Percentiles rank a stretch among this genome's conserved stretches.
Evolutionary conservation across 2,329 filamentous ascomycete genomes (phyloP).

Genomic region (Fusarium sulawesiense): DNA sequence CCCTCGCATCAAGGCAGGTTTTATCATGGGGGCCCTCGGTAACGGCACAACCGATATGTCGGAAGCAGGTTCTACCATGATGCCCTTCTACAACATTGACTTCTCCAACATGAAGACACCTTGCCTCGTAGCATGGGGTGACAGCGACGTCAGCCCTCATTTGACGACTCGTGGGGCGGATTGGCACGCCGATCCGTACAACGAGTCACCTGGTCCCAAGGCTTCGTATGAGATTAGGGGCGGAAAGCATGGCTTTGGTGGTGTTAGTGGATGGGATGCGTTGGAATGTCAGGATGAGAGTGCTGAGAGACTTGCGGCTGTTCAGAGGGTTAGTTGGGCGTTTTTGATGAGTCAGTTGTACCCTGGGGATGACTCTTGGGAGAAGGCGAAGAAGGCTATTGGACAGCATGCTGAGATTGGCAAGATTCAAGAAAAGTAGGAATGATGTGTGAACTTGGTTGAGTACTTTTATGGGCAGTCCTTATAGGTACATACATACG

Average conservation of each 20-base stretch:
- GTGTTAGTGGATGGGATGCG: slow-evolving; percentile 45
- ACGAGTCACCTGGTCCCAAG: slow-evolving; percentile 31
- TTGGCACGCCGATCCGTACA: slow-evolving; percentile 45
- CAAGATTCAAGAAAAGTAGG: slow-evolving; percentile 34
- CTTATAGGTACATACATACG: no score
- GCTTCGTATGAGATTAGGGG: slow-evolving; percentile 33
- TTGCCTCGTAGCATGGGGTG: slow-evolving; percentile 41
- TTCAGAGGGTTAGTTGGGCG: slow-evolving; percentile 43
- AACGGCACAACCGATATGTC: slow-evolving; percentile 29
- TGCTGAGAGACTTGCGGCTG: slow-evolving; percentile 36
- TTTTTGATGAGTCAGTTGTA: slow-evolving; percentile 42
- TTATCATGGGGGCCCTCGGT: slow-evolving; percentile 41
- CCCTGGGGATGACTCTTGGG: slow-evolving; percentile 36
- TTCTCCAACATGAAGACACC: slow-evolving; percentile 40
- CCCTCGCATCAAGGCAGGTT: slow-evolving; percentile 42
- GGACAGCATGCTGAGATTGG: slow-evolving; percentile 27
- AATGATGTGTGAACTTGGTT: no score
- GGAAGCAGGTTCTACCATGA: slow-evolving; percentile 14
- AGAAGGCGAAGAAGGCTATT: slow-evolving; percentile 30
- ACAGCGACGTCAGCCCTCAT: slow-evolving; percentile 38
- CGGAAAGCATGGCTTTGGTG: slow-evolving; percentile 44
- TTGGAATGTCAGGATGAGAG: slow-evolving; percentile 43
- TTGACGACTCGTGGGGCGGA: slow-evolving; percentile 38
- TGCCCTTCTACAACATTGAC: slow-evolving; percentile 36
- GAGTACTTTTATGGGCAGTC: no score